phyloP scores from a whole-genome alignment of 192 early-diverging fungal species.

The Backusella circina region DNA sequence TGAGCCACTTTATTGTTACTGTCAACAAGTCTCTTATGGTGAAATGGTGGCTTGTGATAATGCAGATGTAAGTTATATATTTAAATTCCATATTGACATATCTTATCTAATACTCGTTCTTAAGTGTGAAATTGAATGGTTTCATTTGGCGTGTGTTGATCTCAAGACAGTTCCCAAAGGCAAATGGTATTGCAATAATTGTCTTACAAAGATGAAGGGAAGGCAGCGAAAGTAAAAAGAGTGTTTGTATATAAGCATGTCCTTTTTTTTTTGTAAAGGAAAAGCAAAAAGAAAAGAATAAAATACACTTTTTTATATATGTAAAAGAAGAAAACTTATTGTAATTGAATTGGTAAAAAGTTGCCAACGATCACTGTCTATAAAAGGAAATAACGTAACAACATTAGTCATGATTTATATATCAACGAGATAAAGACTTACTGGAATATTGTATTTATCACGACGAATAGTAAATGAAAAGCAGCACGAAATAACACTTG shows the following conservation, averaged over 20 bases:
- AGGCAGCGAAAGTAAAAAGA: slow-evolving; percentile 39
- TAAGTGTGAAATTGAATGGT: slow-evolving; percentile 95
- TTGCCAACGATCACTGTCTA: slow-evolving; percentile 63
- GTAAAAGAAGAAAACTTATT: slow-evolving; percentile 10
- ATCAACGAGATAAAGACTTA: neutral
- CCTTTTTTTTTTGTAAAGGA: neutral
- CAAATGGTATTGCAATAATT: slow-evolving; percentile 93
- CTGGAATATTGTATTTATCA: slow-evolving; percentile 86
- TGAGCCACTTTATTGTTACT: slow-evolving; percentile 96
- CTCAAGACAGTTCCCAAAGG: slow-evolving; percentile 88
- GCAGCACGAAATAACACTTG: slow-evolving; percentile 72
- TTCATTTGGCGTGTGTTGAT: slow-evolving; percentile 92
- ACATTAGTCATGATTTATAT: neutral
- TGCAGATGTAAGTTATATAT: slow-evolving; percentile 62
- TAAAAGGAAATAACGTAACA: neutral
- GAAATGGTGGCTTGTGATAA: slow-evolving; percentile 98
- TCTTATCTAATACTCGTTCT: neutral
- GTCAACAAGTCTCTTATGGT: slow-evolving; percentile 91
- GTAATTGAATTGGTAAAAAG: slow-evolving; percentile 57
- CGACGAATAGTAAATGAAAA: slow-evolving; percentile 95
- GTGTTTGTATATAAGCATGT: too few relatives aligned
- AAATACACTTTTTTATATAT: neutral
- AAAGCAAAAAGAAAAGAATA: neutral
- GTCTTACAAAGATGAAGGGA: slow-evolving; percentile 56
- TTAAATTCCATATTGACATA: neutral